These are phyloP conservation scores for Hanseniaspora singularis DNA, from an alignment of 805 yeast genomes.

Conservation along the genomic window DNA sequence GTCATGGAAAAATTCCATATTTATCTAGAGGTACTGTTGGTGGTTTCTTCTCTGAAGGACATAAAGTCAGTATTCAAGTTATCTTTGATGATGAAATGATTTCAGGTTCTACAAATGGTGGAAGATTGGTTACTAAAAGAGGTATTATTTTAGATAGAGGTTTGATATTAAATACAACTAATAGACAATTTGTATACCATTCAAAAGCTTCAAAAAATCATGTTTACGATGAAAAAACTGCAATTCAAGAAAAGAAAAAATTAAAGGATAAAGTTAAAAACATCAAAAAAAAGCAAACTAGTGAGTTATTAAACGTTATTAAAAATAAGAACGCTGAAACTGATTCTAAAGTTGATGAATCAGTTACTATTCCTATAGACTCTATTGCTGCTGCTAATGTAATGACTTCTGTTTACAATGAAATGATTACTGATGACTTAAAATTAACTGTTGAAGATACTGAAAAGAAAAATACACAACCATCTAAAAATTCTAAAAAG, in stretches of 20 bases:
- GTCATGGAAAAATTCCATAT: conserved; percentile 78
- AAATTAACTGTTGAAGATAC: conserved; percentile 3
- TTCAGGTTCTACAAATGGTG: conserved; percentile 73
- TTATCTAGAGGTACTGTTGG: conserved; percentile 86
- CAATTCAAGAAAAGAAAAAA: conserved; percentile 15
- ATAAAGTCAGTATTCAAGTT: conserved; percentile 51
- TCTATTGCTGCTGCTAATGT: conserved; percentile 25
- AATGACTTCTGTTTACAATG: conserved; percentile 28
- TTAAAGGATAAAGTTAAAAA: conserved; percentile 24
- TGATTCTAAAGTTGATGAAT: conserved; percentile 18
- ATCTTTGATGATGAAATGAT: conserved; percentile 73
- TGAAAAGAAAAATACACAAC: conserved; percentile 1
- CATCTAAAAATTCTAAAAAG: not conserved
- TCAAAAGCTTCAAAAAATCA: conserved; percentile 45
- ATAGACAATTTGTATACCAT: conserved; percentile 64
- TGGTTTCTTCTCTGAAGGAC: conserved; percentile 50
- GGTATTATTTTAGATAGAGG: conserved; percentile 78
- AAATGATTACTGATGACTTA: conserved; percentile 21
- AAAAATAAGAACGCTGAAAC: conserved; percentile 21
- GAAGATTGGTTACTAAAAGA: conserved; percentile 62
- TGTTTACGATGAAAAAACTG: conserved; percentile 27
- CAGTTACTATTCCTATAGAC: conserved; percentile 16
- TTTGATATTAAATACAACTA: conserved; percentile 62
- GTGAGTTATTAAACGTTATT: conserved; percentile 36
- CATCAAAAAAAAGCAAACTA: conserved; percentile 26